Evolutionary conservation across 805 yeast genomes (phyloP), one percentile per base, ranked within the genome.

Genomic region (Metschnikowia orientalis): DNA sequence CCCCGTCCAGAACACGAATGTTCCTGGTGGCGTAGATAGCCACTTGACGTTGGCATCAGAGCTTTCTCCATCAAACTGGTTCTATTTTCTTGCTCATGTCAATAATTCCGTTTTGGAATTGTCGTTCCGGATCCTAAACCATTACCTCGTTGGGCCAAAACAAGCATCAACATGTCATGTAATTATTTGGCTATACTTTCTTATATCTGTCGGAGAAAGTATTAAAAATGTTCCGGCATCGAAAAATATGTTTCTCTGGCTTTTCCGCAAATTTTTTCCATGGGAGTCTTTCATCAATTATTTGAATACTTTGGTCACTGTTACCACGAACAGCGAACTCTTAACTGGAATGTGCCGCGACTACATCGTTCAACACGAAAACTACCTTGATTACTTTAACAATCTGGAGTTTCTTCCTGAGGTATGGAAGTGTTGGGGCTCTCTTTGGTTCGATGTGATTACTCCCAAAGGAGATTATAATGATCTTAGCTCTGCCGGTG

Each of bases 351-450:
- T 38, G 31, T 53, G 54, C 28, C 42, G 53, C 12, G 45, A 48
- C 18, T 49, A 50, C 35, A 36, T 50, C 18, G 26, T 26, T 2
- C 23, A 53, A 5, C 47, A 64, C n/a, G 59, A 64, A 0, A 61
- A 66, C 31, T 54, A 68, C 26, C 42, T 81, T n/a, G 61, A 66
- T 4, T 54, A 70, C 43, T 78, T 76, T 45, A 69, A 75, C 42
- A 64, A 72, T 30, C 69, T 74, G 51, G 90, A 82, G 51, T 72
- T 65, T 26, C 59, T 83, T 30, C 77, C 83, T 26, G 94, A 84
- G 56, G 81, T 79, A 13, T 83, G 89, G 89, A 79, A 79, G 51
- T 78, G 88, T 48, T 82, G 90, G 87, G 94, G 94, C 2, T 73
- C 87, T 0, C 53, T 84, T 25, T 83, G 92, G 90, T 84, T 75